phyloP scores from a whole-genome alignment of 805 yeast genomes.

The Kazachstania taianensis region DNA sequence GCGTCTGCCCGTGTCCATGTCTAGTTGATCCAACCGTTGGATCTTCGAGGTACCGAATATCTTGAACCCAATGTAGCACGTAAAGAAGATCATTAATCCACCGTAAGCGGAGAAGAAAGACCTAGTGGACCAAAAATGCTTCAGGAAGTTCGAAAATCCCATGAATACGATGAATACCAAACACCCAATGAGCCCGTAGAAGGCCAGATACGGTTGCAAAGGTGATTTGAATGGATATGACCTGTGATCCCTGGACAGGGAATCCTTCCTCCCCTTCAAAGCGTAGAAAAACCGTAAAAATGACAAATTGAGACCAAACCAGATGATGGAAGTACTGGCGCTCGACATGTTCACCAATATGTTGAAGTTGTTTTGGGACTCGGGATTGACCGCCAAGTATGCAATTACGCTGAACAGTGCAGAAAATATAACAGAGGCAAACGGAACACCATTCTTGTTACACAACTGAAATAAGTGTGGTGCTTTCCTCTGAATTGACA shows the following conservation, averaged over 20 bases:
- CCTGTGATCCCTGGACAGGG: conserved; percentile 50
- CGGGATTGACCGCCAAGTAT: conserved; percentile 46
- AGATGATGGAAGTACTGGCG: conserved; percentile 66
- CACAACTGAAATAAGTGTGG: conserved; percentile 54
- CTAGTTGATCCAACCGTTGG: conserved; percentile 62
- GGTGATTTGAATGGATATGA: conserved; percentile 63
- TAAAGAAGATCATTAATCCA: conserved; percentile 41
- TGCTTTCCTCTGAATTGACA: conserved; percentile 47
- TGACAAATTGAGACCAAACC: conserved; percentile 64
- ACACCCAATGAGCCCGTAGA: conserved; percentile 50
- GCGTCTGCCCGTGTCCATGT: conserved; percentile 74
- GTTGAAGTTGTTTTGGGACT: conserved; percentile 54
- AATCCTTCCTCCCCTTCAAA: conserved; percentile 49
- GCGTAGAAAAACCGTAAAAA: conserved; percentile 58
- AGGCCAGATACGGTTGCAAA: conserved; percentile 59
- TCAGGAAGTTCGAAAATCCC: conserved; percentile 54
- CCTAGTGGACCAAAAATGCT: conserved; percentile 49
- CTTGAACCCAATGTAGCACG: conserved; percentile 47
- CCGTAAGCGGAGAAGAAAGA: conserved; percentile 60
- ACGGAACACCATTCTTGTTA: conserved; percentile 60
- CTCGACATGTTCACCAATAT: conserved; percentile 59
- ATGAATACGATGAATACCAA: conserved; percentile 40
- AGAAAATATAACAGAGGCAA: conserved; percentile 54
- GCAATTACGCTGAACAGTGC: conserved; percentile 52
- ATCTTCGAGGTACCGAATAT: conserved; percentile 50